Base-by-base conservation (phyloP, 148 eudicot genomes). In the Rhododendron ovatum region DNA sequence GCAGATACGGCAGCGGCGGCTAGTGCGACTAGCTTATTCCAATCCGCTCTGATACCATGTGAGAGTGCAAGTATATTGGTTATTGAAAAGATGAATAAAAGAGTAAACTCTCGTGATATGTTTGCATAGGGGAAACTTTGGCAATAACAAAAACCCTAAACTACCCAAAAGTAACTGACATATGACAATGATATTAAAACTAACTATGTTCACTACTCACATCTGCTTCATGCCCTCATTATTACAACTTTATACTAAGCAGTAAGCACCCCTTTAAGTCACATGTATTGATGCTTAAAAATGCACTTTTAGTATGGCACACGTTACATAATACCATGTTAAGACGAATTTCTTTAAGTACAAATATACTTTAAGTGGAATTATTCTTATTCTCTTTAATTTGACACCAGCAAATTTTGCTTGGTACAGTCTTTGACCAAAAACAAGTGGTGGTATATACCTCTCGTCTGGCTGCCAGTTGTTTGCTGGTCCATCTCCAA, bases 401-500 rank as follows among this genome's bases (percentile, higher is more conserved):
- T 59, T 59, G 2, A n/a, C 73, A n/a, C 73, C 35, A 67, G 26
- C 9, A 9, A 74, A 47, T 39, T 81, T 83, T 87, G 22, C 30
- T 24, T 87, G 86, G 82, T 86, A 86, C 98, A 97, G 99, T 93
- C 90, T 83, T 84, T 97, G 75, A 97, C 99, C 75, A 92, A 84
- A 86, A 97, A 90, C 8, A 91, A 89, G 61, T 97, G 99, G 99
- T 97, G 93, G 91, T 93, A 89, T 28, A 91, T 97, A 86, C 99
- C 99, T 57, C 82, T 91, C 53, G 87, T 94, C 37, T 97, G 99
- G 99, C 90, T 97, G 74, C 99, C 99, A 82, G 98, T 95, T 85
- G 96, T 93, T 50, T 88, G 92, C 89, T 97, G 92, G 89, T 91
- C 84, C 86, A 76, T 91, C 88, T 90, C 89, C 67, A 87, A 57